A percentile compares a stretch with the other conserved stretches of the same genome.
Conservation (phyloP, 177 flowering plant genomes). For the Vitis hybrid region DNA sequence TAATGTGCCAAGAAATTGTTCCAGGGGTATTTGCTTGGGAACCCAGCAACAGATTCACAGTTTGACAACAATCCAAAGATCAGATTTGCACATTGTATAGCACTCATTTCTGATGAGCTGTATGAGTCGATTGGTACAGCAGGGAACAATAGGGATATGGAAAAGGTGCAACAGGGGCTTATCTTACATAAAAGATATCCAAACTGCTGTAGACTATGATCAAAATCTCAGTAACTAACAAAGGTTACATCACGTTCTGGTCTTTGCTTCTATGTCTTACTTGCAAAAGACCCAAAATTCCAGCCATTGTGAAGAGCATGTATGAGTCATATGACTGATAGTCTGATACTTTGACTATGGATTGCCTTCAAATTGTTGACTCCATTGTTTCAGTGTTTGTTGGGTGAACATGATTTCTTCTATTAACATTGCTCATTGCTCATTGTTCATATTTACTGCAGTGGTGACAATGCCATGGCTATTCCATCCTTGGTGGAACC, state of each 20-base stretch:
- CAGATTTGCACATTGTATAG: not conserved
- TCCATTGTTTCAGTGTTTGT: too few species aligned
- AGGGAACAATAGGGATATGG: slow-evolving; percentile 14
- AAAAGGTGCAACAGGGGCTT: slow-evolving; percentile 6
- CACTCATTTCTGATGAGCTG: not conserved
- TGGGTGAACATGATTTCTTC: too few species aligned
- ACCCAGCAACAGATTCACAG: not conserved
- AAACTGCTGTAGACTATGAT: not conserved
- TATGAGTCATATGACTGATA: too few species aligned
- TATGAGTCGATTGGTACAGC: not conserved
- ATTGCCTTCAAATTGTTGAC: too few species aligned
- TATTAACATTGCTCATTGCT: too few species aligned
- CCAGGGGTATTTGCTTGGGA: slow-evolving; percentile 5
- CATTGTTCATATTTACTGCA: not conserved
- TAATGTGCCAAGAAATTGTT: not conserved
- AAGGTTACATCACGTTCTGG: too few species aligned
- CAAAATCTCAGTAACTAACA: too few species aligned
- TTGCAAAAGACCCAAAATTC: too few species aligned
- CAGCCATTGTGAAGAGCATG: too few species aligned
- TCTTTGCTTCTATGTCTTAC: too few species aligned
- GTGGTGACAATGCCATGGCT: slow-evolving; percentile 22
- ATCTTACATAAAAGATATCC: slow-evolving; percentile 1
- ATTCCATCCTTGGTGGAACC: slow-evolving; percentile 13
- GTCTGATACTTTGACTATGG: too few species aligned
- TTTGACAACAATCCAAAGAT: not conserved